Conservation (phyloP, 768 basidiomycete genomes). For the Scleroderma bovista region DNA sequence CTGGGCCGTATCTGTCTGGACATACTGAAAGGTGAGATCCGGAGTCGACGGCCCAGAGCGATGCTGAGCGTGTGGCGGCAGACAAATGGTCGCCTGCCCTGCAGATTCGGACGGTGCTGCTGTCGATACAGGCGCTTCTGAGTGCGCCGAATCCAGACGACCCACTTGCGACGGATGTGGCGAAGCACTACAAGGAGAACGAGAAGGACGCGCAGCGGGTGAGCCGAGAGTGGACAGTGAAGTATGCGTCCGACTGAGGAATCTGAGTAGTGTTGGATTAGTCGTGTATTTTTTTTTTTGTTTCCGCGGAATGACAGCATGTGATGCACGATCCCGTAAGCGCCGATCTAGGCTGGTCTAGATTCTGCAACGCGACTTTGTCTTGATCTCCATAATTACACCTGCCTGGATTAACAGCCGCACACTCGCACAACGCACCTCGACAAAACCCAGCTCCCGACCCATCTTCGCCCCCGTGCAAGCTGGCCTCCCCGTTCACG, state of each 20-base stretch:
- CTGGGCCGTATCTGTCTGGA: constrained; percentile 97
- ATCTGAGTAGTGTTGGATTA: neutral
- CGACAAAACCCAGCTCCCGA: constrained; percentile 7
- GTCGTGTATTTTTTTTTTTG: neutral
- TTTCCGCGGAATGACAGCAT: neutral
- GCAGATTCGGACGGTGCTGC: constrained; percentile 95
- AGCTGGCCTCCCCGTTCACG: neutral
- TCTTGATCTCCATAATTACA: constrained; percentile 13
- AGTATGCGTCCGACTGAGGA: constrained; percentile 55
- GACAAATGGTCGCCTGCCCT: constrained; percentile 99
- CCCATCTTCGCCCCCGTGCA: neutral
- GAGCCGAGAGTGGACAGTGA: constrained; percentile 92
- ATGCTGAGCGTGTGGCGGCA: constrained; percentile 25
- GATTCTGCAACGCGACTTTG: constrained; percentile 11
- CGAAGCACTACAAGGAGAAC: constrained; percentile 98
- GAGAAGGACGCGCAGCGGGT: constrained; percentile 90
- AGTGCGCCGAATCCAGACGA: constrained; percentile 97
- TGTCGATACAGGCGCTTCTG: constrained; percentile 95
- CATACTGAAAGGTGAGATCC: constrained; percentile 81
- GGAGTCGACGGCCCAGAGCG: neutral
- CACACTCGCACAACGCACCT: neutral
- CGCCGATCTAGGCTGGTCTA: constrained; percentile 18
- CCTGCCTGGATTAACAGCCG: neutral
- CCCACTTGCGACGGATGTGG: constrained; percentile 89
- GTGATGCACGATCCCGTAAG: constrained; percentile 6